Conservation (phyloP, 148 eudicot species). For the Rhododendron griersonianum region DNA sequence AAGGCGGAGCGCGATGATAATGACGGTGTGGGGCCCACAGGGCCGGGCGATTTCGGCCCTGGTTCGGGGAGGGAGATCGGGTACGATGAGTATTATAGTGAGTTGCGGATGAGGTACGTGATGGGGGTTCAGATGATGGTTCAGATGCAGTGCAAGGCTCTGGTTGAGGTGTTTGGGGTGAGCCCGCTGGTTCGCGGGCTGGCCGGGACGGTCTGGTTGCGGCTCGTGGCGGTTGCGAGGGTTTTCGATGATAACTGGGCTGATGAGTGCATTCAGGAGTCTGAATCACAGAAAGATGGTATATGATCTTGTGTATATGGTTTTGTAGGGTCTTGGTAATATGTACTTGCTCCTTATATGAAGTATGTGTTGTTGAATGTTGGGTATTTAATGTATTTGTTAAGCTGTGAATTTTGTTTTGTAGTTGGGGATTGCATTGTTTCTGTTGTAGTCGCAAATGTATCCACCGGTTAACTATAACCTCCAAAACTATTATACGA, state of each 20-base stretch:
- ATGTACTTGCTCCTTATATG: background rate
- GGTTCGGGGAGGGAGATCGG: background rate
- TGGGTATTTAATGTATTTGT: background rate
- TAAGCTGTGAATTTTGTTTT: background rate
- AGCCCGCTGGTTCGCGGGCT: slow-evolving; percentile 54
- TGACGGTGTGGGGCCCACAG: slow-evolving; percentile 47
- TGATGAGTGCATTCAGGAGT: slow-evolving; percentile 41
- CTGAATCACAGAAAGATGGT: slow-evolving; percentile 64
- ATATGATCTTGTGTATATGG: slow-evolving; percentile 1
- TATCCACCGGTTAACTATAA: background rate
- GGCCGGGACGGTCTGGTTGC: slow-evolving; percentile 59
- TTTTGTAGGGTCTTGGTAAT: no score
- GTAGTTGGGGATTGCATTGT: background rate
- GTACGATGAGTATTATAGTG: slow-evolving; percentile 37
- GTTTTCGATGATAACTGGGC: slow-evolving; percentile 66
- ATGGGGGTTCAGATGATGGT: slow-evolving; percentile 69
- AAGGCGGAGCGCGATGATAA: slow-evolving; percentile 11
- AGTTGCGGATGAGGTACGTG: slow-evolving; percentile 57
- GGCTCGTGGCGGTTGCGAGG: slow-evolving; percentile 37
- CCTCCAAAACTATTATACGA: background rate
- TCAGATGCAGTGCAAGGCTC: slow-evolving; percentile 52
- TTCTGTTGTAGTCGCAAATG: background rate
- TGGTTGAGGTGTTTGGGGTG: slow-evolving; percentile 56
- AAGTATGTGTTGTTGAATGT: background rate
- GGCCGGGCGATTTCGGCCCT: slow-evolving; percentile 60